Evolutionary conservation across 108 stramenopile species (phyloP).

Genomic region (Schizochytrium sp.): DNA sequence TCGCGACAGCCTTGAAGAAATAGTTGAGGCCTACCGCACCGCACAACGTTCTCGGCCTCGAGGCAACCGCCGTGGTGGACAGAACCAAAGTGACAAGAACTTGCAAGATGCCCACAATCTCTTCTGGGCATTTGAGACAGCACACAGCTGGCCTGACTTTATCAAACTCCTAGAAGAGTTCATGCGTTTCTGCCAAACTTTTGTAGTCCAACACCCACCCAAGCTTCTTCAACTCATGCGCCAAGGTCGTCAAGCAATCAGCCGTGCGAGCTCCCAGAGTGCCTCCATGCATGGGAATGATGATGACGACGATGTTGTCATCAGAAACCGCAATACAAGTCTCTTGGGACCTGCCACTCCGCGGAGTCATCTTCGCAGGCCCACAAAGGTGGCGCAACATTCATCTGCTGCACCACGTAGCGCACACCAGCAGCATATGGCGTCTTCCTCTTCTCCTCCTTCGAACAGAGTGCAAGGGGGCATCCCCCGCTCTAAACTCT

Average conservation of each 20-base stretch:
- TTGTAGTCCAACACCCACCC: neutral
- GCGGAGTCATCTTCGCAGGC: too few relatives aligned
- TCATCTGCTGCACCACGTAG: too few relatives aligned
- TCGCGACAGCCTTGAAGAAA: neutral
- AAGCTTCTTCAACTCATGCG: neutral
- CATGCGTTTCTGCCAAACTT: slow-evolving; percentile 11
- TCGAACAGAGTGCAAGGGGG: neutral
- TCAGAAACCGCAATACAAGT: too few relatives aligned
- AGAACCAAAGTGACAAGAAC: neutral
- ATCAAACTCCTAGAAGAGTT: neutral
- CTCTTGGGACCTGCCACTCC: too few relatives aligned
- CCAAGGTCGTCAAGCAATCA: neutral
- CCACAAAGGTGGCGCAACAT: too few relatives aligned
- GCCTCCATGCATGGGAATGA: too few relatives aligned
- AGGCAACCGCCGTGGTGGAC: neutral
- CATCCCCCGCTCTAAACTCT: neutral
- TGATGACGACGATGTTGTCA: too few relatives aligned
- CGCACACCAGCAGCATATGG: too few relatives aligned
- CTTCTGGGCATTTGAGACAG: neutral
- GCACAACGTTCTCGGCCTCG: neutral
- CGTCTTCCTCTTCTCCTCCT: neutral
- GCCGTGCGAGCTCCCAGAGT: too few relatives aligned
- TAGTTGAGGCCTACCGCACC: neutral
- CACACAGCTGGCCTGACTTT: slow-evolving; percentile 4
- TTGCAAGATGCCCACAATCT: neutral